Evolutionary conservation across 192 early-diverging fungal species (phyloP).

Genomic region (Cetraspora pellucida): DNA sequence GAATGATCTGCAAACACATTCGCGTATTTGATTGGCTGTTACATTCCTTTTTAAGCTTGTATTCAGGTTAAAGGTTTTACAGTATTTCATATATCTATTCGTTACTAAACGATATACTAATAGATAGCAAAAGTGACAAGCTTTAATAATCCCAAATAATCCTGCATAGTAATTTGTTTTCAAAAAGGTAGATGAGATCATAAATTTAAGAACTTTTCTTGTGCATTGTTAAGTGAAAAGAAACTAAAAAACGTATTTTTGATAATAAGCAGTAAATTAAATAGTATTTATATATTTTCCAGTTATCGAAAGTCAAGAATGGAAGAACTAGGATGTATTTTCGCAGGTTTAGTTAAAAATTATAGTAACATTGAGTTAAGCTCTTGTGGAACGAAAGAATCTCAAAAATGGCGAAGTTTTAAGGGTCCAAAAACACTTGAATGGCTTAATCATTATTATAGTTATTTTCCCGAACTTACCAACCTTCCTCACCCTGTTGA

Average conservation of each 20-base stretch:
- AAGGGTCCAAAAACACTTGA: too few species aligned
- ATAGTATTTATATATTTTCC: slow-evolving; percentile 14
- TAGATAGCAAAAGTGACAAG: slow-evolving; percentile 5
- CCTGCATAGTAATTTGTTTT: too few species aligned
- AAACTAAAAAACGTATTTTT: not conserved
- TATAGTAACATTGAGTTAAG: not conserved
- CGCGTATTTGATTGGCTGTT: slow-evolving; percentile 22
- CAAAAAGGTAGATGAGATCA: slow-evolving; percentile 14
- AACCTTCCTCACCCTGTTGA: slow-evolving; percentile 2
- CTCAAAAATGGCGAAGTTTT: slow-evolving; percentile 21
- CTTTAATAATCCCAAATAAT: slow-evolving; percentile 28
- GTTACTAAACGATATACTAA: not conserved
- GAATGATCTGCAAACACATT: not conserved
- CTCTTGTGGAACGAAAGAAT: not conserved
- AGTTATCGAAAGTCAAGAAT: slow-evolving; percentile 6
- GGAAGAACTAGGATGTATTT: not conserved
- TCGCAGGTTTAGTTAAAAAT: slow-evolving; percentile 7
- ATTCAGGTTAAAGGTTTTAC: not conserved
- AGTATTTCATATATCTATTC: not conserved
- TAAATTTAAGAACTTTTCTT: not conserved
- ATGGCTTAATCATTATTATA: too few species aligned
- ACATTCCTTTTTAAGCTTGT: too few species aligned
- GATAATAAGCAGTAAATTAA: not conserved
- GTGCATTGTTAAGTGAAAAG: not conserved
- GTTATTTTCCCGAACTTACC: too few species aligned